Evolutionary conservation across 495 filamentous ascomycete genomes (phyloP), one percentile per base, ranked within the genome.

Genomic region (Thozetella sp.): DNA sequence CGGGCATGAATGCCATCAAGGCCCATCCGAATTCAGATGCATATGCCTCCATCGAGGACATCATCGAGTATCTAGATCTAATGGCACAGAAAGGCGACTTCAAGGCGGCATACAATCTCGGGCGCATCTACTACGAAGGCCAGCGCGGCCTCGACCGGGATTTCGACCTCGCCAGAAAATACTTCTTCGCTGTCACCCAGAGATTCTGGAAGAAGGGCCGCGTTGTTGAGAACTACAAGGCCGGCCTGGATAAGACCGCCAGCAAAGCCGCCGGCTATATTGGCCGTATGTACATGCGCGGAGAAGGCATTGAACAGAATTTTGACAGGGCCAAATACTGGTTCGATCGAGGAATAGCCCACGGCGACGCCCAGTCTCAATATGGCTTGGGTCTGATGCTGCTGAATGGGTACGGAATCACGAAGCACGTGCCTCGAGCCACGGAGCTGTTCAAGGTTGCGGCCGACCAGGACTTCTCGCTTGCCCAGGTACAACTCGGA

Each of bases 61-160:
- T 98, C 19, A 83, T 98, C 56, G 95, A 99, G 71, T 99, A 96
- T 64, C 77, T 97, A 64, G 93, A 97, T 70, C 78, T 98, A 54
- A 89, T 97, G 87, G 93, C 93, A 6, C 86, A 92, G 59, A 97
- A 97, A 68, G 93, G 93, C 4, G 93, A 98, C 64, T 83, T 96
- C 61, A 95, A 93, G 66, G 92, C 95, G 2, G 96, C 92, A 0
- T 97, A 93, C 70, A 93, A 88, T 56, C 79, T 99, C 0, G 95
- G 91, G 20, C 87, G 90, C 58, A 85, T 97, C 59, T 87, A 97
- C 64, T 98, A 97, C 65, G 94, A 98, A 58, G 95, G 95, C 0
- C 87, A 90, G 22, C 83, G 88, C 59, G 86, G 86, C 11, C 74
- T 97, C 43, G 86, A 89, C 30, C 83, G 87, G 25, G 90, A 96